Base-by-base conservation (phyloP, 768 basidiomycete species). In the Gautieria morchelliformis region DNA sequence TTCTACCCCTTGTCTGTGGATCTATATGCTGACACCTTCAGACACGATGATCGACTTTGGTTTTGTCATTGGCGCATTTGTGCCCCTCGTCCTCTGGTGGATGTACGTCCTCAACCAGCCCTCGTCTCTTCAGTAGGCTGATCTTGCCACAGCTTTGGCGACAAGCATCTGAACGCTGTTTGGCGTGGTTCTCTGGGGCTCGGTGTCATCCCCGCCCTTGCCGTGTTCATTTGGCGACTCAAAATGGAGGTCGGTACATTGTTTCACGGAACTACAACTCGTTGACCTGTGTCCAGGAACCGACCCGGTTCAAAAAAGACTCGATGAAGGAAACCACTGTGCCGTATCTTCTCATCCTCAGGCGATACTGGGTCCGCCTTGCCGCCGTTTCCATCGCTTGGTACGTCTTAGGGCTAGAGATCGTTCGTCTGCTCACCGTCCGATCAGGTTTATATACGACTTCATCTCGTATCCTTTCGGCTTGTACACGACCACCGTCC, bases 1-100 rank as follows among this genome's bases (percentile, higher is more conserved):
- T 68, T 22, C 22, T 35, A 40, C 39, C 53, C 48, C 10, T 35
- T 14, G 40, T 55, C 44, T 32, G 35, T 49, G 48, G 42, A 30
- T 10, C 37, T 19, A 40, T 35, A 15, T 20, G 4, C 56, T 48
- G 52, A 37, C 54, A 53, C 52, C 15, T 37, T 17, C 59, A 89
- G 88, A 91, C 64, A 69, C 77, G 5, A 93, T 93, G 92, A 90
- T 93, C 63, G 93, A 90, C 66, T 71, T 83, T 57, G 89, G 88
- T 41, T 91, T 91, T 66, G 89, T 90, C 42, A 64, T 93, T 48
- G 72, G 85, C 7, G 76, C 87, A 11, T 92, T 93, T 61, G 85
- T 89, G 4, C 90, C 91, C 14, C 75, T 94, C 5, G 86, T 94
- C 27, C 74, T 93, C 32, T 89, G 82, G 65, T 93, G 90, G 92